phyloP scores from a whole-genome alignment of 306 rosid genomes.

The Spatholobus suberectus region DNA sequence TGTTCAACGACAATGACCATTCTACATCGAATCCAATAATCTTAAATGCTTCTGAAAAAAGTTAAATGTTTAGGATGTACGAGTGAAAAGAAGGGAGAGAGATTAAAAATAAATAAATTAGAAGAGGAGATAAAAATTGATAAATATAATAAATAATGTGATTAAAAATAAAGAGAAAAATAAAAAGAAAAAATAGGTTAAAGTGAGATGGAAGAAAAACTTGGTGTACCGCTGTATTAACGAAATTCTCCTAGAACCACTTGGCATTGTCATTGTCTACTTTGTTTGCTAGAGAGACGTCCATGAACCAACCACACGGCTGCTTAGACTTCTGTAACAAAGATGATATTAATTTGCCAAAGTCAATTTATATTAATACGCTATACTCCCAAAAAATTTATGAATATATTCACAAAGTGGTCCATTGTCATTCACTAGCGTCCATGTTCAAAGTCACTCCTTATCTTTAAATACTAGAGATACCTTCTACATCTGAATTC shows the following conservation, averaged over 20 bases:
- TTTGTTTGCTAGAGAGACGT: neutral
- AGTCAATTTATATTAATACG: neutral
- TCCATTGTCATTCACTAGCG: neutral
- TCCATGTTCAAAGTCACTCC: neutral
- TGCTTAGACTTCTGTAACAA: neutral
- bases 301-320: conserved; percentile 20
- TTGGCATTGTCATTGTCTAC: neutral
- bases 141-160: too few relatives aligned
- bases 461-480: conserved; percentile 22
- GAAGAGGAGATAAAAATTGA: too few relatives aligned
- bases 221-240: too few relatives aligned
- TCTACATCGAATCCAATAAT: neutral
- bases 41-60: too few relatives aligned
- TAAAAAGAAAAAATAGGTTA: too few relatives aligned
- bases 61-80: too few relatives aligned
- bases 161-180: too few relatives aligned
- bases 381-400: neutral
- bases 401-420: conserved; percentile 3
- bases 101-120: too few relatives aligned
- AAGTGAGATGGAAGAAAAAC: too few relatives aligned
- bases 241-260: neutral
- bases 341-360: too few relatives aligned
- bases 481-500: neutral
- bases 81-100: too few relatives aligned
- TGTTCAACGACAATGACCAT: neutral